Base-by-base conservation (phyloP, 106 monocot genomes). In the Triglochin maritima region DNA sequence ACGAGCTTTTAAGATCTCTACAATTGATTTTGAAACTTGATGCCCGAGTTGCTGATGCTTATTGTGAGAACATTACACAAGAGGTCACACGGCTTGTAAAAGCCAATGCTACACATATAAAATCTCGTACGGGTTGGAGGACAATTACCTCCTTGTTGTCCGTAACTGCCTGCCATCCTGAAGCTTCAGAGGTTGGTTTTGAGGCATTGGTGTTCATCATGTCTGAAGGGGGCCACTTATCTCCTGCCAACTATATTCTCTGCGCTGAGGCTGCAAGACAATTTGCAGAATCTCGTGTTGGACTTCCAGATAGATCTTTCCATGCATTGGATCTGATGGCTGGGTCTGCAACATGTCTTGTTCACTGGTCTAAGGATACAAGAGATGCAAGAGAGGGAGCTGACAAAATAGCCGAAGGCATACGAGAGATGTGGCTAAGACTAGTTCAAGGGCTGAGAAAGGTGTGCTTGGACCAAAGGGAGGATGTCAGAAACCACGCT, bases 61-160 rank as follows among this genome's bases (percentile, higher is more conserved):
- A 75, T 61, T 75, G 75, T 68, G 75, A 75, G 67, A 75, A 75
- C 67, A 75, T 75, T 59, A 75, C 75, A 29, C 57, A 59, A 9
- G 75, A 75, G 17, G 75, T 75, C 14, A 61, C 58, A 9, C 67
- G 50, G 8, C 75, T 75, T 44, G 75, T 75, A 17, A 75, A 75
- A 51, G 75, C 60, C 42, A 75, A 75, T 60, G 75, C 75, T 5
- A 49, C 59, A 15, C 75, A 67, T 43, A 75, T 75, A 59, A 75
- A 68, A 60, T 75, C 75, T 14, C 66, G 60, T 14, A 44, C 60
- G 59, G 75, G 75, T 5, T 75, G 75, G 75, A 58, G 59, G 14
- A 75, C 68, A 4, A 75, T 75, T 51, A 68, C 51, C 9, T 75
- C 67, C 59, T 49, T 75, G 1, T 49, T 75, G 15, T 75, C 75